Evolutionary conservation across 768 basidiomycete species (phyloP), one percentile per base, ranked within the genome.

Genomic region (Trametes maxima): DNA sequence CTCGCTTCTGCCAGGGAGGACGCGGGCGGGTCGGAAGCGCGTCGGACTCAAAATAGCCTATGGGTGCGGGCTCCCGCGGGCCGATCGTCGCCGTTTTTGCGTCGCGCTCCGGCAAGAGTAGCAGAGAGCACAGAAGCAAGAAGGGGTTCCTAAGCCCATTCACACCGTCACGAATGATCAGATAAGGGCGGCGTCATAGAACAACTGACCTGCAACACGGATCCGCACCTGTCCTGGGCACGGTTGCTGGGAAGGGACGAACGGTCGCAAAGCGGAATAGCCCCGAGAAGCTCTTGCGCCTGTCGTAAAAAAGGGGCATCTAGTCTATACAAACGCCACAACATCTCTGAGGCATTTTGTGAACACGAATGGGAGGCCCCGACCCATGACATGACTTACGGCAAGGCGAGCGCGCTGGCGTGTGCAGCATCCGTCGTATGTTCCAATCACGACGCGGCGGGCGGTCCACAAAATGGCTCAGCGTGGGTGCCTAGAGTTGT

Each of bases 301-400:
- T 49, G 47, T 49, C 47, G 47, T 49, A 58, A 58, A 28, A 16
- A 5, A 17, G 57, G 7, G 22, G 40, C 57, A 58, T 8, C 48
- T 28, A 39, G 37, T 37, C 45, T 37, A 10, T 17, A 19, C 12
- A 28, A 19, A 62, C 54, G 49, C 60, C 60, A 56, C 54, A 28
- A 37, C 6, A 43, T 43, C 48, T 36, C 43, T 47, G 28, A 21
- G 11, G 25, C 12, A 37, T 50, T 5, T 17, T 50, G 25, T 36
- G n/a, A 35, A 21, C 24, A 48, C 48, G 40, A 42, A 33, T 42
- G 22, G 24, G 14, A 33, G 28, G 14, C 36, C 17, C 12, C 25
- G 17, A n/a, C 12, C 10, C 48, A 45, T 58, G 57, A 58, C 35
- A 22, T 4, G n/a, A 45, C 24, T 56, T 57, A 62, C 60, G 60